These are phyloP conservation scores for Microcyclospora pomicola DNA, from an alignment of 2,329 filamentous ascomycete species.

Conservation along the genomic window DNA sequence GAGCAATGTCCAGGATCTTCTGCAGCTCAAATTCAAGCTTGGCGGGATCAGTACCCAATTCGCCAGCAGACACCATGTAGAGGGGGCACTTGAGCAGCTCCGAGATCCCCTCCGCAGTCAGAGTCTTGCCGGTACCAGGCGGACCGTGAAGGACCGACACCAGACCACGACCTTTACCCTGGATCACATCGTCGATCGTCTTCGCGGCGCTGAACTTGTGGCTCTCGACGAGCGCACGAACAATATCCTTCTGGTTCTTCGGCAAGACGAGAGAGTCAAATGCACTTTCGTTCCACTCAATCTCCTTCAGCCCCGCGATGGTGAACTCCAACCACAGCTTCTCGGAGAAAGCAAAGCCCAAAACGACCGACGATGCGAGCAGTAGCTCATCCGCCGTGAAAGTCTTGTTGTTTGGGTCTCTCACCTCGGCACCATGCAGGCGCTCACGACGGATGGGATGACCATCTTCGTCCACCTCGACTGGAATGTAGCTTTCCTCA, in stretches of 20 bases:
- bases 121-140: conserved; percentile 76
- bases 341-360: conserved; percentile 77
- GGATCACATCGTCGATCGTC: conserved; percentile 60
- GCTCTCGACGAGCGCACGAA: conserved; percentile 69
- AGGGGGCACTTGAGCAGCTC: conserved; percentile 69
- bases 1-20: conserved; percentile 73
- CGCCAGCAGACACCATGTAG: conserved; percentile 71
- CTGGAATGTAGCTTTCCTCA: conserved; percentile 36
- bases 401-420: conserved; percentile 16
- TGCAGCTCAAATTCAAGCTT: conserved; percentile 64
- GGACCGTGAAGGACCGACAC: conserved; percentile 73
- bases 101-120: conserved; percentile 76
- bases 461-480: conserved; percentile 43
- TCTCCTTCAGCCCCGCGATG: conserved; percentile 64
- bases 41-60: conserved; percentile 64
- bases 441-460: conserved; percentile 42
- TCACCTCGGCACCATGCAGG: conserved; percentile 24
- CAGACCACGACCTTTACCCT: conserved; percentile 73
- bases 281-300: conserved; percentile 70
- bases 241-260: conserved; percentile 45
- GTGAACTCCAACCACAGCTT: conserved; percentile 85
- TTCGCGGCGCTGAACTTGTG: conserved; percentile 71
- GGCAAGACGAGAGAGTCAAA: conserved; percentile 70
- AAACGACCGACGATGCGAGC: conserved; percentile 68
- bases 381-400: conserved; percentile 76